Evolutionary conservation across 1,139 yeast genomes (phyloP).

Genomic region (Scheffersomyces parashehatae): DNA sequence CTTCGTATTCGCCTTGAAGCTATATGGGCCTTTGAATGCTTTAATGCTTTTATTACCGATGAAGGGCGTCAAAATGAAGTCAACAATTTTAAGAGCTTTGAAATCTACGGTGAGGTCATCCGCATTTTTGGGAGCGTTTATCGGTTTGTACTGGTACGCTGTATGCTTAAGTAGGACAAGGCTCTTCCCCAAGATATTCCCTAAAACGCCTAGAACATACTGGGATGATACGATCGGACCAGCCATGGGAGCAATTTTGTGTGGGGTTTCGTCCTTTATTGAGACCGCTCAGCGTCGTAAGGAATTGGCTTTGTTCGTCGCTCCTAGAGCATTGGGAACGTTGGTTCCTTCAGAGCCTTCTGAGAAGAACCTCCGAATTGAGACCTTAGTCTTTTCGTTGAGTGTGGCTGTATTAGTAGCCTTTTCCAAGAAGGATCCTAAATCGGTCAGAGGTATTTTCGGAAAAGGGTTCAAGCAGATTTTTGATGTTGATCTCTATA

Average conservation of each 20-base stretch:
- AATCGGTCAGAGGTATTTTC: slow-evolving; percentile 36
- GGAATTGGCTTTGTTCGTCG: slow-evolving; percentile 42
- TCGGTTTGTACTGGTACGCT: slow-evolving; percentile 37
- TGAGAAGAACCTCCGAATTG: slow-evolving; percentile 24
- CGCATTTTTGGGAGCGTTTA: slow-evolving; percentile 34
- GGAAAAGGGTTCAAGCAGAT: slow-evolving; percentile 26
- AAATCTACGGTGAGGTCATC: slow-evolving; percentile 31
- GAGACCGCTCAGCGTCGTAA: slow-evolving; percentile 36
- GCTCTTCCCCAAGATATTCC: slow-evolving; percentile 30
- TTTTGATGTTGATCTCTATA: slow-evolving; percentile 1
- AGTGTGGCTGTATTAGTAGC: slow-evolving; percentile 39
- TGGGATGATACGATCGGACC: slow-evolving; percentile 36
- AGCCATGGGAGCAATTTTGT: slow-evolving; percentile 28
- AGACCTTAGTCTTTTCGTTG: slow-evolving; percentile 30
- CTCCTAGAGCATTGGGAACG: slow-evolving; percentile 41
- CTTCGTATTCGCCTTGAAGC: slow-evolving; percentile 32
- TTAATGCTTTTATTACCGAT: slow-evolving; percentile 32
- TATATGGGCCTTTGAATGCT: slow-evolving; percentile 34
- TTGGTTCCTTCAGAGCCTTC: slow-evolving; percentile 30
- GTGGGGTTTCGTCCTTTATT: slow-evolving; percentile 37
- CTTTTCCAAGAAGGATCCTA: slow-evolving; percentile 26
- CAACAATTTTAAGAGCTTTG: slow-evolving; percentile 23
- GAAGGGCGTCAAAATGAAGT: slow-evolving; percentile 14
- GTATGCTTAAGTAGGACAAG: slow-evolving; percentile 37
- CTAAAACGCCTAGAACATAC: slow-evolving; percentile 23